Evolutionary conservation across 805 yeast genomes (phyloP), one percentile per base, ranked within the genome.

Genomic region (Phaffomyces antillensis): DNA sequence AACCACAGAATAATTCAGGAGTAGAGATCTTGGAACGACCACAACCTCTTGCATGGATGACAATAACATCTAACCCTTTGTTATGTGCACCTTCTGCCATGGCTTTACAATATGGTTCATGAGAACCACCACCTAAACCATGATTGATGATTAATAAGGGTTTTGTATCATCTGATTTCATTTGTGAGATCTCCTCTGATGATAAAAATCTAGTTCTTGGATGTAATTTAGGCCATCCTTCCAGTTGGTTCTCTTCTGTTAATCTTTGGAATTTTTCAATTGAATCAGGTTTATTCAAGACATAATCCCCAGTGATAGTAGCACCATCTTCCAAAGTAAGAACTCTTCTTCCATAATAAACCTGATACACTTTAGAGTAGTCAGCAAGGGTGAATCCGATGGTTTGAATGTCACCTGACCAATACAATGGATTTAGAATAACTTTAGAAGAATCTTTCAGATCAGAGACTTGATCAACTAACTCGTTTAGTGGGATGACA

Each of bases 121-220:
- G 85, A 15, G 87, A 79, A 2, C 95, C 95, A 47, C 93, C 91
- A 25, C 86, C 83, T 34, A 85, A 67, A 2, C 93, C 95, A 56
- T 85, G 91, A 40, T 75, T 63, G 9, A 83, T 76, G 30, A 85
- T 66, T 18, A 80, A 68, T 40, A 85, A 66, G 5, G 90, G 90
- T 48, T 69, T 71, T 0, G 49, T 36, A 17, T 54, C 58, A 26
- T 58, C 55, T 10, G 67, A 59, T 45, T 71, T 71, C 3, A 58
- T 52, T 9, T 58, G 56, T 4, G 58, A 53, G 28, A 76, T 64
- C 50, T 76, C 78, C 1, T 61, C 59, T 1, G 72, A 72, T 24
- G 75, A 67, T 47, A 80, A 62, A 57, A 75, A 84, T 59, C 85
- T 72, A 1, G 86, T 81, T 52, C 89, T 68, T 24, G 87, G 86